Evolutionary conservation across 2,329 filamentous ascomycete genomes (phyloP).

Genomic region (Phyllosticta paracitricarpa): DNA sequence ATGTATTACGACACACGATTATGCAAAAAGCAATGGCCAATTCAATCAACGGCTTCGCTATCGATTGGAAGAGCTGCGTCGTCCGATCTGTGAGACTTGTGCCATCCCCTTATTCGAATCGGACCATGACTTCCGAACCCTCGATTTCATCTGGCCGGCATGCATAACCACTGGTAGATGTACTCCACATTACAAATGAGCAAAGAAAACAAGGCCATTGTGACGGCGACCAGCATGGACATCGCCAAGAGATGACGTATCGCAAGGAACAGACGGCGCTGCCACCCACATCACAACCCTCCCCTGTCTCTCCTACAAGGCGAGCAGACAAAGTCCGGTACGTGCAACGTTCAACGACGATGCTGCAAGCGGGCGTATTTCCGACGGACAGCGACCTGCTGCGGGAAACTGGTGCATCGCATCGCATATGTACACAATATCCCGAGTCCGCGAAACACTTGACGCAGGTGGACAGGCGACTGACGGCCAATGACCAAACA

Average conservation of each 20-base stretch:
- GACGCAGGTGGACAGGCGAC: background rate
- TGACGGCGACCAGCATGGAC: background rate
- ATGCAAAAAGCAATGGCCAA: background rate
- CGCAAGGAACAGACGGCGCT: background rate
- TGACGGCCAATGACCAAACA: background rate
- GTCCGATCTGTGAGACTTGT: background rate
- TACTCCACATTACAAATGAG: too few species aligned
- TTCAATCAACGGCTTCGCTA: background rate
- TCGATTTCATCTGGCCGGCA: background rate
- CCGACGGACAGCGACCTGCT: background rate
- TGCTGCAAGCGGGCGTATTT: conserved; percentile 3
- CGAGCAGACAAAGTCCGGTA: background rate
- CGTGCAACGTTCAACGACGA: conserved; percentile 3
- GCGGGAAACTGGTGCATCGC: background rate
- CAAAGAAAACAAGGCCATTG: background rate
- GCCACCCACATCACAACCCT: background rate
- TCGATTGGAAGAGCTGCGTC: background rate
- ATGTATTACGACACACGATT: background rate
- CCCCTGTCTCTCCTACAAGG: background rate
- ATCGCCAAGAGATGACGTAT: background rate
- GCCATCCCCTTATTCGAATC: background rate
- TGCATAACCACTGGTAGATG: background rate
- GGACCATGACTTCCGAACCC: background rate
- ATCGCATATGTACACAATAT: background rate
- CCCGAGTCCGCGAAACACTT: background rate